Evolutionary conservation across 169 alveolate species (phyloP).

Genomic region (Plasmodium fragile): DNA sequence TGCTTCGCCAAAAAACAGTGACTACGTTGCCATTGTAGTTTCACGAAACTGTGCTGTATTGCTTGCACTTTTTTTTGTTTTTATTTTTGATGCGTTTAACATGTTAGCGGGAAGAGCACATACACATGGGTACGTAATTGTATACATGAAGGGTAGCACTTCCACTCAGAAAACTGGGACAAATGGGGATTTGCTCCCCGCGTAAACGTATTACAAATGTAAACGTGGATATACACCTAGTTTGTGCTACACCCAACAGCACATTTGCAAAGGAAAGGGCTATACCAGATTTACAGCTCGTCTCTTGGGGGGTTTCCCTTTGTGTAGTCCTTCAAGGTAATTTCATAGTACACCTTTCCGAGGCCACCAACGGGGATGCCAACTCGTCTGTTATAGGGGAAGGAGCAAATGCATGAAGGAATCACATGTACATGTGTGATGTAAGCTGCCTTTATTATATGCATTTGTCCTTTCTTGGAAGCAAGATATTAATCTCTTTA

Average conservation of each 20-base stretch:
- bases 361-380: conserved; percentile 82
- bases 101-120: not conserved
- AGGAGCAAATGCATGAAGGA: not conserved
- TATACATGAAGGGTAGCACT: not conserved
- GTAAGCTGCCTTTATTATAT: not conserved
- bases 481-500: not conserved
- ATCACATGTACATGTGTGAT: not conserved
- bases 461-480: not conserved
- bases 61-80: not conserved
- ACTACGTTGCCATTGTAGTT: not conserved
- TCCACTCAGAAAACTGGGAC: not conserved
- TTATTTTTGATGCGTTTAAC: not conserved
- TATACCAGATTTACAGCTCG: conserved; percentile 9
- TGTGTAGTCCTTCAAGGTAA: conserved; percentile 72
- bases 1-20: not conserved
- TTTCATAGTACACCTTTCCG: conserved; percentile 83
- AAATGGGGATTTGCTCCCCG: not conserved
- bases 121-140: not conserved
- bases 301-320: conserved; percentile 23
- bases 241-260: not conserved
- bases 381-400: conserved; percentile 75
- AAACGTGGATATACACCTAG: not conserved
- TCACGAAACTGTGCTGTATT: not conserved
- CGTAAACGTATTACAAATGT: not conserved
- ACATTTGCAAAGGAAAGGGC: not conserved